Evolutionary conservation across 345 rosid species (phyloP).

Genomic region (Punica granatum): DNA sequence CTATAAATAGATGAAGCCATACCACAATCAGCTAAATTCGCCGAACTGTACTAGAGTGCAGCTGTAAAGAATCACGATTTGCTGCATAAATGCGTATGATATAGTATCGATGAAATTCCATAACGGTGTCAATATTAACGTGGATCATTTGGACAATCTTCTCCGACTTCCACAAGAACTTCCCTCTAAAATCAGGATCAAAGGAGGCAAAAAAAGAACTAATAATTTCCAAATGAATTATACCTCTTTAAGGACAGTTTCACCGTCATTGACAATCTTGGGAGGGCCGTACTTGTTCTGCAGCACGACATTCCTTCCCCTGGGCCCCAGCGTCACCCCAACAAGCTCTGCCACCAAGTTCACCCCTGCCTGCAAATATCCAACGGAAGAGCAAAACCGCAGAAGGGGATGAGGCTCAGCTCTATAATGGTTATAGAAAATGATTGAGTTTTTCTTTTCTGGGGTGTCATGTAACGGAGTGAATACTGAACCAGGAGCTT

Average conservation of each 20-base stretch:
- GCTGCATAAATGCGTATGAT: no score
- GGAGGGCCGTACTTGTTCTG: slow-evolving; percentile 93
- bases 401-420: neutral
- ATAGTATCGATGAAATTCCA: no score
- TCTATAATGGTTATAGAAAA: neutral
- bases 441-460: neutral
- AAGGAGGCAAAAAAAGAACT: no score
- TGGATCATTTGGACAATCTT: no score
- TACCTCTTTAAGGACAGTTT: slow-evolving; percentile 86
- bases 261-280: slow-evolving; percentile 92
- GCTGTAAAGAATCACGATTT: neutral
- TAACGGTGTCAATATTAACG: no score
- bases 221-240: no score
- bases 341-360: slow-evolving; percentile 73
- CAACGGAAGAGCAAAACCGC: neutral
- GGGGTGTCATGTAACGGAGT: neutral
- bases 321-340: slow-evolving; percentile 94
- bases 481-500: slow-evolving; percentile 57
- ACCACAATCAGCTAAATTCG: neutral
- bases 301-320: slow-evolving; percentile 89
- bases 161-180: no score
- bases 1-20: neutral
- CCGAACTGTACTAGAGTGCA: neutral
- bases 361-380: slow-evolving; percentile 65
- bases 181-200: no score